Conservation (phyloP, 208 protist genomes). For the Trypanosomatidae sp. region DNA sequence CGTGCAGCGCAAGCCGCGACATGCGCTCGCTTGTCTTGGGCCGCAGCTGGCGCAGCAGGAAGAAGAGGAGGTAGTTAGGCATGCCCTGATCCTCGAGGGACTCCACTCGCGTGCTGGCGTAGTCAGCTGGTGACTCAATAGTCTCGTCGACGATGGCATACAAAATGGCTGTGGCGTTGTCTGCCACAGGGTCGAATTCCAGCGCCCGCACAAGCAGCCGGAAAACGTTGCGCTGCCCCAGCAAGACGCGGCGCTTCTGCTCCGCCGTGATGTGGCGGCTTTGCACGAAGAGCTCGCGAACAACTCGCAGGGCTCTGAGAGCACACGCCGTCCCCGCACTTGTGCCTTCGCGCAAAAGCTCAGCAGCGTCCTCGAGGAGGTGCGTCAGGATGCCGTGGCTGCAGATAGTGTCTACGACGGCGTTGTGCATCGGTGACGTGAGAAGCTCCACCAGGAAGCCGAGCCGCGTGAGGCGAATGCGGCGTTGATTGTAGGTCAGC, state of each 20-base stretch:
- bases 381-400: constrained; percentile 79
- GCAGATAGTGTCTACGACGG: constrained; percentile 36
- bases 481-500: constrained; percentile 78
- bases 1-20: constrained; percentile 65
- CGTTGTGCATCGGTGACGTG: constrained; percentile 45
- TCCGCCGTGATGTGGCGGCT: constrained; percentile 39
- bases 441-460: constrained; percentile 75
- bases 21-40: constrained; percentile 64
- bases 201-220: constrained; percentile 83
- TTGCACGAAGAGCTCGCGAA: constrained; percentile 68
- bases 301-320: constrained; percentile 46
- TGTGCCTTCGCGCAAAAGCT: constrained; percentile 81
- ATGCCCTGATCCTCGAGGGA: constrained; percentile 75
- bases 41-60: constrained; percentile 79
- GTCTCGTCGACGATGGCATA: constrained; percentile 68
- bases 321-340: constrained; percentile 51
- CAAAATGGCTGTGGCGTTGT: constrained; percentile 59
- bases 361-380: constrained; percentile 82
- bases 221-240: constrained; percentile 82
- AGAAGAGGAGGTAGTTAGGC: constrained; percentile 90
- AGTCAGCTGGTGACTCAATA: constrained; percentile 81
- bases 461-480: constrained; percentile 59
- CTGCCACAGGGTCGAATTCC: constrained; percentile 59
- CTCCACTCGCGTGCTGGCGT: constrained; percentile 71
- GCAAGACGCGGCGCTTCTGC: constrained; percentile 63